A percentile compares a stretch with the other conserved stretches of the same genome.
These are phyloP conservation scores for Fusarium nisikadoi DNA, from an alignment of 2,329 filamentous ascomycete genomes.

Conservation along the genomic window DNA sequence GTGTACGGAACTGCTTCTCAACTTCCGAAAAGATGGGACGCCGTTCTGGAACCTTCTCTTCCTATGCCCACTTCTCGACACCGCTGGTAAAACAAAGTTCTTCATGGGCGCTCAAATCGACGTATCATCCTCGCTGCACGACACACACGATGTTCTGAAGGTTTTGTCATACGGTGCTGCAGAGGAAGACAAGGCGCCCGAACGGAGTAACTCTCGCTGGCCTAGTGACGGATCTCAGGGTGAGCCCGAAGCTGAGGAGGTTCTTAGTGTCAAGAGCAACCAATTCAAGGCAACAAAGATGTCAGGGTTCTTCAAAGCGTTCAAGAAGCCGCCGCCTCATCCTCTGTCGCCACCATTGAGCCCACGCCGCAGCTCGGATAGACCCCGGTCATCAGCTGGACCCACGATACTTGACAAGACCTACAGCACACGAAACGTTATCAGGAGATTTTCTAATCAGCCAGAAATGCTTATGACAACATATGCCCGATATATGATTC, in stretches of 20 bases:
- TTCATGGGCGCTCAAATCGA: conserved; percentile 69
- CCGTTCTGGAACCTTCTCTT: conserved; percentile 69
- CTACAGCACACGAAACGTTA: conserved; percentile 42
- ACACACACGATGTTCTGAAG: conserved; percentile 61
- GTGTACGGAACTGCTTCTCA: conserved; percentile 61
- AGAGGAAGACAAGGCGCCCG: conserved; percentile 33
- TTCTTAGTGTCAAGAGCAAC: conserved; percentile 37
- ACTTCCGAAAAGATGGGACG: conserved; percentile 61
- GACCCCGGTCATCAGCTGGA: conserved; percentile 41
- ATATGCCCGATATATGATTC: conserved; percentile 48
- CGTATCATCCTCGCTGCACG: conserved; percentile 64
- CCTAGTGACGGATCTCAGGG: conserved; percentile 21
- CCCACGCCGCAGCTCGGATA: conserved; percentile 41
- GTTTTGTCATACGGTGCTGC: conserved; percentile 55
- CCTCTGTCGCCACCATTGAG: conserved; percentile 42
- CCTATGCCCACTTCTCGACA: conserved; percentile 61
- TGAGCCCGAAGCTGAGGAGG: conserved; percentile 44
- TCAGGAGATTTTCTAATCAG: conserved; percentile 35
- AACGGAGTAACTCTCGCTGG: conserved; percentile 24
- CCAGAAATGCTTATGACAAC: conserved; percentile 40
- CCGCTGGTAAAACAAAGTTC: conserved; percentile 59
- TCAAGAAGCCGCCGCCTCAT: conserved; percentile 42
- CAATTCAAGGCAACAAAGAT: conserved; percentile 43
- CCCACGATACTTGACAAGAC: conserved; percentile 37
- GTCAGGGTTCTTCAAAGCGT: conserved; percentile 49